phyloP scores from a whole-genome alignment of 2,329 filamentous ascomycete species.

The Pseudopithomyces chartarum region DNA sequence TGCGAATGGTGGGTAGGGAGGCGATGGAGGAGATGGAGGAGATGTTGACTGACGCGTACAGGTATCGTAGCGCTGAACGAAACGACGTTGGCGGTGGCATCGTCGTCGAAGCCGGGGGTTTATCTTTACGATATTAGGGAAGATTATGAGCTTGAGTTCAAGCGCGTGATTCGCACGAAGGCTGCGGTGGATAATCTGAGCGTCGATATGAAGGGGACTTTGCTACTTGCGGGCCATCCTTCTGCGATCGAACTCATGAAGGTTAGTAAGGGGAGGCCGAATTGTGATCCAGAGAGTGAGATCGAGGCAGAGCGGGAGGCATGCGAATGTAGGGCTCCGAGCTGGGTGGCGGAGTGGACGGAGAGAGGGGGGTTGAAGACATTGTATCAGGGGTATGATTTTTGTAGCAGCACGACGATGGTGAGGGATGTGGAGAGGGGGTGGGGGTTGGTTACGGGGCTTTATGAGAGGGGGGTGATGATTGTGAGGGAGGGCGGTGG shows the following conservation, averaged over 20 bases:
- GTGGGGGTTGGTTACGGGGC: conserved; percentile 43
- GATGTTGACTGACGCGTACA: too few relatives aligned
- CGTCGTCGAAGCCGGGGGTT: conserved; percentile 39
- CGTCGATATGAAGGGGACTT: conserved; percentile 41
- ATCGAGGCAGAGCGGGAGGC: conserved; percentile 23
- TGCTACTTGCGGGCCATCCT: conserved; percentile 50
- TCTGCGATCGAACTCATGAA: conserved; percentile 38
- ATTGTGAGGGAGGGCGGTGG: conserved; percentile 34
- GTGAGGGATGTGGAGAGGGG: conserved; percentile 45
- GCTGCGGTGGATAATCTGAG: conserved; percentile 49
- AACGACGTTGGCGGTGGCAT: conserved; percentile 47
- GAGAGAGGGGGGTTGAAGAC: conserved; percentile 37
- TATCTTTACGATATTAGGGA: conserved; percentile 41
- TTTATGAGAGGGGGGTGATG: conserved; percentile 50
- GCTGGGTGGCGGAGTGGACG: conserved; percentile 49
- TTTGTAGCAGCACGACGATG: conserved; percentile 42
- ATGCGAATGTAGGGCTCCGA: conserved; percentile 36
- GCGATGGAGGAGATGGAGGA: too few relatives aligned
- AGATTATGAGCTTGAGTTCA: conserved; percentile 16
- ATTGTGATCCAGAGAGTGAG: conserved; percentile 19
- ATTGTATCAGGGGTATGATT: conserved; percentile 46
- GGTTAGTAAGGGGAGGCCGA: conserved; percentile 22
- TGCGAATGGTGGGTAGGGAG: conserved; percentile 42
- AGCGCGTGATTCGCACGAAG: conserved; percentile 27
- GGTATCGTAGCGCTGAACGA: conserved; percentile 40